Percentiles rank a stretch among this genome's conserved stretches.
These are phyloP conservation scores for Fomitopsis serialis DNA, from an alignment of 768 basidiomycete species.

Conservation along the genomic window DNA sequence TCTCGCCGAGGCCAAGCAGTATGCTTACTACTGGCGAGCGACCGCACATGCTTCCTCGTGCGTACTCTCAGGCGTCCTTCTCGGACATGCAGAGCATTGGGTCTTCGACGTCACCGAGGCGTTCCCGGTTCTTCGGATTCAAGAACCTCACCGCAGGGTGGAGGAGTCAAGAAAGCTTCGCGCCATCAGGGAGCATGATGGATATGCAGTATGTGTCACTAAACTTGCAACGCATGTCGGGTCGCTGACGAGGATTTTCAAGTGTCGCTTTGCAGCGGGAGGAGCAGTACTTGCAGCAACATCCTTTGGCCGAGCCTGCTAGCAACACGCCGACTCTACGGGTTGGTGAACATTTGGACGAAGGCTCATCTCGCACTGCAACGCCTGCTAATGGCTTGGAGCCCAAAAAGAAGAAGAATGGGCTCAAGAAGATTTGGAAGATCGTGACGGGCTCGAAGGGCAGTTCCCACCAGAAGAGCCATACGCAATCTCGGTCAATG, in stretches of 20 bases:
- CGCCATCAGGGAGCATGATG: constrained; percentile 84
- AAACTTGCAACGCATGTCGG: neutral
- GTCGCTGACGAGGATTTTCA: constrained; percentile 5
- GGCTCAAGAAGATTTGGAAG: constrained; percentile 77
- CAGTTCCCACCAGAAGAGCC: constrained; percentile 23
- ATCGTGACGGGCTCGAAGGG: constrained; percentile 60
- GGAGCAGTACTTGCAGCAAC: constrained; percentile 18
- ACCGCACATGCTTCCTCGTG: constrained; percentile 53
- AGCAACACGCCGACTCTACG: constrained; percentile 24
- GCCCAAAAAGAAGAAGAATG: constrained; percentile 61
- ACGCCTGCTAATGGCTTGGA: constrained; percentile 5
- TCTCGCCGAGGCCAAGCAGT: constrained; percentile 39
- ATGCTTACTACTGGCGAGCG: constrained; percentile 35
- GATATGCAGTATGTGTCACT: constrained; percentile 78
- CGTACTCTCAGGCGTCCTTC: constrained; percentile 75
- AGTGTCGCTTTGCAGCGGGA: constrained; percentile 81
- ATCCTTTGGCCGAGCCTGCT: constrained; percentile 21
- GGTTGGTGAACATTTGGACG: constrained; percentile 17
- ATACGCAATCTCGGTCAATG: constrained; percentile 31
- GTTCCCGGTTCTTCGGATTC: constrained; percentile 75
- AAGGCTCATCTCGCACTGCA: constrained; percentile 7
- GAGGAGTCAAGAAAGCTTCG: constrained; percentile 78
- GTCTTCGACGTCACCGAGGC: constrained; percentile 55
- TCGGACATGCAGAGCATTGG: constrained; percentile 74
- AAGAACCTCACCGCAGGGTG: constrained; percentile 66